phyloP scores from a whole-genome alignment of 2,329 filamentous ascomycete genomes.

The Aspergillus clavatus region DNA sequence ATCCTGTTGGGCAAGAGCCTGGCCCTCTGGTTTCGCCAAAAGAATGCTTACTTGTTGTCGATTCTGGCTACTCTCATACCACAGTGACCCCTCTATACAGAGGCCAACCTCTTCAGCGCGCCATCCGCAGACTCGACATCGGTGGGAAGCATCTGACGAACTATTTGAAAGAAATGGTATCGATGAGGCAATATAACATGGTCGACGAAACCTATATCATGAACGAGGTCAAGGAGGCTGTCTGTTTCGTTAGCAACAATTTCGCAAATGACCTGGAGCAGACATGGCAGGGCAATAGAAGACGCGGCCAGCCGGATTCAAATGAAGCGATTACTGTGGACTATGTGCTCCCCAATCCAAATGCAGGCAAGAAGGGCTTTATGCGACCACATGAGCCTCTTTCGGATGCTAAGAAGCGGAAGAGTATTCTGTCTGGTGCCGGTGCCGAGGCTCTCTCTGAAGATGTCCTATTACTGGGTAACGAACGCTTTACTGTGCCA shows the following conservation, averaged over 20 bases:
- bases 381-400: conserved; percentile 72
- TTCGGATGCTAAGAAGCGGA: conserved; percentile 50
- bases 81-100: conserved; percentile 81
- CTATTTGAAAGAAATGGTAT: conserved; percentile 82
- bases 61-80: conserved; percentile 89
- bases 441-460: conserved; percentile 54
- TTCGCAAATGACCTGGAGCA: conserved; percentile 74
- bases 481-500: conserved; percentile 86
- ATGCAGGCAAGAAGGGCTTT: conserved; percentile 59
- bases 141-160: conserved; percentile 94
- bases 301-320: conserved; percentile 23
- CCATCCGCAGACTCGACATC: conserved; percentile 78
- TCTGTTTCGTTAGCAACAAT: conserved; percentile 75
- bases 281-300: conserved; percentile 72
- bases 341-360: conserved; percentile 84
- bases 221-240: conserved; percentile 90
- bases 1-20: conserved; percentile 44
- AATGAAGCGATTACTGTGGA: conserved; percentile 65
- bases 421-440: conserved; percentile 44
- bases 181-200: conserved; percentile 90
- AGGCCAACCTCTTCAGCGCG: conserved; percentile 73
- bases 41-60: conserved; percentile 81
- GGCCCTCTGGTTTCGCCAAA: conserved; percentile 50
- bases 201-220: conserved; percentile 89
- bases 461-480: conserved; percentile 79